These are phyloP conservation scores for Mucor lusitanicus DNA, from an alignment of 371 early-diverging fungal genomes.

Conservation along the genomic window DNA sequence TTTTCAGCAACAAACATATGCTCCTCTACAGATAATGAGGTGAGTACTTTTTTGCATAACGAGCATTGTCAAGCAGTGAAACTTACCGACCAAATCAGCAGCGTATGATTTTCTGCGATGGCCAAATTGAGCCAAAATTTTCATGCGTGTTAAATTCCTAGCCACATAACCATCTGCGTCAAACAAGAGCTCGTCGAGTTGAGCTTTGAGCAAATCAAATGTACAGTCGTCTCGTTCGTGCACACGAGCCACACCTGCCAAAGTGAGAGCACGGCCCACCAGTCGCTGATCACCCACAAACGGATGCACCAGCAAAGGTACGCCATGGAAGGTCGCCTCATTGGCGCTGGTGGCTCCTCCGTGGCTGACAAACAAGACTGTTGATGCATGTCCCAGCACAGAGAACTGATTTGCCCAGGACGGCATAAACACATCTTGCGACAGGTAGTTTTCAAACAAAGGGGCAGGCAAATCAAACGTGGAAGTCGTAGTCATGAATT, in stretches of 20 bases:
- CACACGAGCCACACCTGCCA: slow-evolving; percentile 13
- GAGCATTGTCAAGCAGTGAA: background rate
- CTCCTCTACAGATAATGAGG: slow-evolving; percentile 2
- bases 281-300: slow-evolving; percentile 37
- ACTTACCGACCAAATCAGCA: slow-evolving; percentile 14
- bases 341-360: slow-evolving; percentile 38
- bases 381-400: slow-evolving; percentile 33
- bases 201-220: background rate
- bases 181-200: slow-evolving; percentile 1
- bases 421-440: slow-evolving; percentile 3
- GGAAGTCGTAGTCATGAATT: background rate
- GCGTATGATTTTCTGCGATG: slow-evolving; percentile 8
- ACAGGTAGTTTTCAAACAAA: background rate
- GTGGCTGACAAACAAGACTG: slow-evolving; percentile 39
- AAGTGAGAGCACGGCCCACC: slow-evolving; percentile 1
- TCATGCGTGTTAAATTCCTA: slow-evolving; percentile 14
- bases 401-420: slow-evolving; percentile 40
- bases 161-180: slow-evolving; percentile 1
- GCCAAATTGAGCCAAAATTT: slow-evolving; percentile 12
- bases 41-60: background rate
- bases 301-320: slow-evolving; percentile 27
- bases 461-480: background rate
- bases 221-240: background rate
- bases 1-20: slow-evolving; percentile 9
- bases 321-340: slow-evolving; percentile 32